A percentile compares a stretch with the other conserved stretches of the same genome.
These are phyloP conservation scores for Hymenoscyphus infarciens DNA, from an alignment of 2,329 filamentous ascomycete genomes.

Conservation along the genomic window DNA sequence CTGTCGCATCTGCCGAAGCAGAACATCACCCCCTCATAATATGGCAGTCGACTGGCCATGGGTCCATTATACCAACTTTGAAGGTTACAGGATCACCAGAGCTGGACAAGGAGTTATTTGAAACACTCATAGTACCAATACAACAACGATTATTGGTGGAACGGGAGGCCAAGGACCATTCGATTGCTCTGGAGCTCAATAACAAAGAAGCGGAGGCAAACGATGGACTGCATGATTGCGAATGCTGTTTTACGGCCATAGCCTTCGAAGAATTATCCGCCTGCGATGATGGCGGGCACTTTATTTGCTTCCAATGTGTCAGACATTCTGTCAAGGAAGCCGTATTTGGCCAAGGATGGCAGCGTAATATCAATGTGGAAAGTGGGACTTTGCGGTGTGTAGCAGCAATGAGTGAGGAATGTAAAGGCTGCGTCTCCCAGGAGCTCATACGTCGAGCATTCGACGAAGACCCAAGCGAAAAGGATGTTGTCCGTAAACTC, in stretches of 20 bases:
- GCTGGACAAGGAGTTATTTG: conserved; percentile 59
- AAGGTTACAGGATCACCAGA: conserved; percentile 63
- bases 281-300: conserved; percentile 66
- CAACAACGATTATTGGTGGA: conserved; percentile 42
- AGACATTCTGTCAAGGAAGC: conserved; percentile 79
- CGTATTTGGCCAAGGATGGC: conserved; percentile 90
- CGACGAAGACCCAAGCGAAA: conserved; percentile 62
- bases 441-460: conserved; percentile 72
- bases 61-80: conserved; percentile 56
- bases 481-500: conserved; percentile 69
- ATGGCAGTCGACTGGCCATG: conserved; percentile 55
- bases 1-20: conserved; percentile 49
- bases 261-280: conserved; percentile 71
- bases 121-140: conserved; percentile 53
- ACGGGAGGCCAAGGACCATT: conserved; percentile 50
- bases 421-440: conserved; percentile 67
- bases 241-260: conserved; percentile 70
- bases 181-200: conserved; percentile 52
- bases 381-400: conserved; percentile 77
- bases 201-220: conserved; percentile 55
- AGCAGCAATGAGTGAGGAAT: conserved; percentile 69
- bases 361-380: conserved; percentile 69
- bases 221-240: conserved; percentile 63
- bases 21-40: conserved; percentile 60
- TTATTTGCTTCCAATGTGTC: conserved; percentile 79